These are phyloP conservation scores for Pseudonectria foliicola DNA, from an alignment of 2,329 filamentous ascomycete genomes.

Conservation along the genomic window DNA sequence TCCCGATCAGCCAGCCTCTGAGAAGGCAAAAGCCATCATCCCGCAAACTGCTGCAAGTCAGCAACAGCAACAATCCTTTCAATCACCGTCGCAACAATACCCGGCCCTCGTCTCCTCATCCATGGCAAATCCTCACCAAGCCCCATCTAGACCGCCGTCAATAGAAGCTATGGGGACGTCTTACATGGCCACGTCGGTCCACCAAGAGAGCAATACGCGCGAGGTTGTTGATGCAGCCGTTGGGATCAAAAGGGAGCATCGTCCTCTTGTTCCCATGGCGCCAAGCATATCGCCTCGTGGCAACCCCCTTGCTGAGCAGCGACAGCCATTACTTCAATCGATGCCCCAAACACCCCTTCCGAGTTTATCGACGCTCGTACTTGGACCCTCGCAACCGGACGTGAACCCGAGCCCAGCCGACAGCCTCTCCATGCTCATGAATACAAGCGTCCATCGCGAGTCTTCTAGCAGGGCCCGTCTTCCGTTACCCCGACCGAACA, in stretches of 20 bases:
- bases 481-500: constrained; percentile 13
- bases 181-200: constrained; percentile 6
- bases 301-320: constrained; percentile 11
- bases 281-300: constrained; percentile 5
- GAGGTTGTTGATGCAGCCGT: constrained; percentile 21
- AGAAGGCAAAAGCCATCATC: constrained; percentile 21
- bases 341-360: constrained; percentile 14
- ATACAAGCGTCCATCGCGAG: constrained; percentile 27
- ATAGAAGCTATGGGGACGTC: constrained; percentile 9
- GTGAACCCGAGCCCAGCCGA: constrained; percentile 19
- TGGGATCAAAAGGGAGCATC: constrained; percentile 19
- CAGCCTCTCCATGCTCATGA: constrained; percentile 32
- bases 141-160: constrained; percentile 14
- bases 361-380: constrained; percentile 15
- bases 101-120: constrained; percentile 3
- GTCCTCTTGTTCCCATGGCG: constrained; percentile 4
- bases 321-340: constrained; percentile 15
- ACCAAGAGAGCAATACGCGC: constrained; percentile 17
- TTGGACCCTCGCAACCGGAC: constrained; percentile 17
- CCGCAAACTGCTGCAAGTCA: constrained; percentile 9
- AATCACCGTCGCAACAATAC: neutral
- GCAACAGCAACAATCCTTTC: neutral
- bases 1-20: constrained; percentile 24
- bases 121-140: constrained; percentile 15
- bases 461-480: constrained; percentile 17